Conservation (phyloP, 169 alveolate genomes). For the Plasmodium knowlesi region DNA sequence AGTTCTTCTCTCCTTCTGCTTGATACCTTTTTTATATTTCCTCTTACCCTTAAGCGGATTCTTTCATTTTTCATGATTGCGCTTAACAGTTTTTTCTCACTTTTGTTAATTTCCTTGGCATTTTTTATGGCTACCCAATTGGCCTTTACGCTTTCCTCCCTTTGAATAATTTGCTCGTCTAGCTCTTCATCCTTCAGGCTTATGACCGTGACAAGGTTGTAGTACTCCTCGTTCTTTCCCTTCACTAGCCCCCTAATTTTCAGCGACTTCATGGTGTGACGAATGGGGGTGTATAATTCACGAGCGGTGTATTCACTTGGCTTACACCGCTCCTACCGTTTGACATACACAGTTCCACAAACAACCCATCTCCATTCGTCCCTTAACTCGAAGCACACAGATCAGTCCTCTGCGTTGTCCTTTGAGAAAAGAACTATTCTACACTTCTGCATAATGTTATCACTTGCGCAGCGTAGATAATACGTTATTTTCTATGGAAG, state of each 20-base stretch:
- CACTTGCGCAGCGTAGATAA: background rate
- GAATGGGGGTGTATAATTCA: background rate
- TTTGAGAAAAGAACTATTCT: background rate
- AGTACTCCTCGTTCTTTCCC: background rate
- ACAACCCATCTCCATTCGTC: background rate
- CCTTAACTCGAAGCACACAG: background rate
- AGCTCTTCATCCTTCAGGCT: conserved; percentile 3
- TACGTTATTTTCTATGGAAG: background rate
- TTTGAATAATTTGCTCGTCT: background rate
- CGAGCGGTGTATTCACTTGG: background rate
- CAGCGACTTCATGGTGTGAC: conserved; percentile 7
- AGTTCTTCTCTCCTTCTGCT: background rate
- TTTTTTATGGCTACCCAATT: background rate
- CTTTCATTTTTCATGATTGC: conserved; percentile 13
- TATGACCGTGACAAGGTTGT: conserved; percentile 8
- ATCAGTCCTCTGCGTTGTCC: background rate
- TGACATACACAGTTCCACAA: background rate
- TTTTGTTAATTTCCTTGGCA: conserved; percentile 5
- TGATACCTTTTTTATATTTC: conserved; percentile 14
- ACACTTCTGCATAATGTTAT: background rate
- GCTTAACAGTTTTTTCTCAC: background rate
- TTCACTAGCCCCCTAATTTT: background rate
- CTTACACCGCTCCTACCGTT: background rate
- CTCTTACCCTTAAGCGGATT: conserved; percentile 22
- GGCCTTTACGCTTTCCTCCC: conserved; percentile 12